Evolutionary conservation across 208 protist species (phyloP), one percentile per base, ranked within the genome.

Genomic region (Leishmania amazonensis): DNA sequence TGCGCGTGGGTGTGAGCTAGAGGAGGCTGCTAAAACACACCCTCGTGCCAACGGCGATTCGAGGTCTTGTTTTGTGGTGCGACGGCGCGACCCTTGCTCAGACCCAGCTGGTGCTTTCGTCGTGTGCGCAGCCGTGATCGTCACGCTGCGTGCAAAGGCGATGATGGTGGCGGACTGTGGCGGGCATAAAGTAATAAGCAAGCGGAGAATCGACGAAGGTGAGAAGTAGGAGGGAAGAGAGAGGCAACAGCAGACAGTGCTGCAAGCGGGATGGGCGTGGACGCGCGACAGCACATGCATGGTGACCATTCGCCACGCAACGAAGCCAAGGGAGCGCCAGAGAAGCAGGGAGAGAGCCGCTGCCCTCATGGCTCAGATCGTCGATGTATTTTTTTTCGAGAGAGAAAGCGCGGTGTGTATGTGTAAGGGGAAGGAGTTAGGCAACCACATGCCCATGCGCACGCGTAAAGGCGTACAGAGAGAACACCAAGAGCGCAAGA

Each of bases 1-100:
- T 38, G 73, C 19, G 24, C 49, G 73, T 28, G 73, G 49, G 13
- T 81, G 62, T 81, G n/a, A 15, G 53, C 74, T 21, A 51, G 17
- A 76, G 49, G 72, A 65, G 42, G 8, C 49, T 21, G 31, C 38
- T 51, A 11, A 40, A 35, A 13, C 15, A 24, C 62, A 31, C 31
- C 62, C 45, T 42, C 38, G 19, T 19, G 1, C 8, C 40, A n/a
- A n/a, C 15, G 11, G 15, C 38, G 19, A 31, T 47, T 42, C 19
- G 67, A 7, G 67, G 8, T 70, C 7, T n/a, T 38, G 19, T 13
- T 7, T 47, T 24, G 67, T 13, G 31, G 21, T n/a, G 67, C 2
- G 24, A 24, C 67, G 40, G 5, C 21, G 31, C 40, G 67, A 47
- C 21, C 21, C 67, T 24, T 72, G 28, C 40, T 47, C 35, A 28